Conservation (phyloP, 257 asterid genomes). For the Solanum sitiens region DNA sequence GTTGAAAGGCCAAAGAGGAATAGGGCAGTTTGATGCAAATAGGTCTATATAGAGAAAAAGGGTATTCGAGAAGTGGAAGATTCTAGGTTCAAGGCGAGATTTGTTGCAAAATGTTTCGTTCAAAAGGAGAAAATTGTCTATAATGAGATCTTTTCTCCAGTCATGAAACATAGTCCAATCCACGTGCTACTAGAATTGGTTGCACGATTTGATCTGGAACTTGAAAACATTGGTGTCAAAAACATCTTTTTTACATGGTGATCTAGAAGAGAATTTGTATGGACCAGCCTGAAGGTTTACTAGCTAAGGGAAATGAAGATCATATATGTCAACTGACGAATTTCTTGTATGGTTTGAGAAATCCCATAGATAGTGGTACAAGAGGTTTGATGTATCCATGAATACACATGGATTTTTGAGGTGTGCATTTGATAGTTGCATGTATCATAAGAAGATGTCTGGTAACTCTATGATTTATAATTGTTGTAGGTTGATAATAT, state of each 20-base stretch:
- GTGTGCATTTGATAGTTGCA: neutral
- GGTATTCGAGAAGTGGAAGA: no score
- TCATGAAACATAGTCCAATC: no score
- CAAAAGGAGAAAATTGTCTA: neutral
- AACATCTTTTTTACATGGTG: neutral
- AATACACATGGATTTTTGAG: neutral
- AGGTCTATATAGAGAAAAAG: no score
- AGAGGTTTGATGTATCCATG: neutral
- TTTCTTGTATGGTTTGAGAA: neutral
- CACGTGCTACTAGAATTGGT: neutral
- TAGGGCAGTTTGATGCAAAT: no score
- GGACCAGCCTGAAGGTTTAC: neutral
- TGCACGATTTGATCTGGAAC: neutral
- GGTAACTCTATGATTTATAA: neutral
- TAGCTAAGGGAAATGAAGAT: neutral
- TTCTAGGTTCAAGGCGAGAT: no score
- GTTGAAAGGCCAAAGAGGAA: no score
- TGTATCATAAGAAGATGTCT: neutral
- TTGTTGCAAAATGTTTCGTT: no score
- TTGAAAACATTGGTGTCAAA: neutral
- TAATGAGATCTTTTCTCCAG: neutral
- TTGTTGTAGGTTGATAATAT: neutral
- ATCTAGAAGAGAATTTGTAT: neutral
- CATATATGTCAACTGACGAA: neutral
- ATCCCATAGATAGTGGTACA: neutral